Percentiles rank a stretch among this genome's conserved stretches.
phyloP scores from a whole-genome alignment of 2,329 filamentous ascomycete species.

The Aspergillus sp. region DNA sequence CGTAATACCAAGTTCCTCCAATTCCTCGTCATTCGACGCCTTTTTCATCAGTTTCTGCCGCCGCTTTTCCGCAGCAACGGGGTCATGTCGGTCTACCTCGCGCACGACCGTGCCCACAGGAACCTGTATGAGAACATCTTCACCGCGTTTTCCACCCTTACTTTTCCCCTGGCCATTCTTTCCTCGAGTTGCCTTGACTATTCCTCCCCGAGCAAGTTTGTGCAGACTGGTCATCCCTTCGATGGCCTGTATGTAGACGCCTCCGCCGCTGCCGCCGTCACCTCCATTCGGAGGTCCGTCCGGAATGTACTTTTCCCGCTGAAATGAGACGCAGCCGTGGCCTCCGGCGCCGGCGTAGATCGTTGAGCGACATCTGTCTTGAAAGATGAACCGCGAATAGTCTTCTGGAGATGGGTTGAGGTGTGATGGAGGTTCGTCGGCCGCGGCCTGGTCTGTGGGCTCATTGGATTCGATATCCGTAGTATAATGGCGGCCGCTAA shows the following conservation, averaged over 20 bases:
- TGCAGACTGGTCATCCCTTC: conserved; percentile 89
- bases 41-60: conserved; percentile 12
- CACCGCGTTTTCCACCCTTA: conserved; percentile 70
- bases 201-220: conserved; percentile 77
- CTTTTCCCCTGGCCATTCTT: conserved; percentile 50
- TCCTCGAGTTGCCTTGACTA: conserved; percentile 51
- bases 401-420: conserved; percentile 82
- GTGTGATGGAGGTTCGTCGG: conserved; percentile 45
- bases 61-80: conserved; percentile 65
- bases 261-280: conserved; percentile 88
- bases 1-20: conserved; percentile 43
- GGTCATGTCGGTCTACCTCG: conserved; percentile 77
- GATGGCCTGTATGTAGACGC: conserved; percentile 90
- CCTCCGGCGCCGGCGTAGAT: conserved; percentile 80
- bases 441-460: conserved; percentile 8
- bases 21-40: conserved; percentile 34
- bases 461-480: conserved; percentile 14
- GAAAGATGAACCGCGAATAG: conserved; percentile 79
- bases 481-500: conserved; percentile 24
- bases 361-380: conserved; percentile 78
- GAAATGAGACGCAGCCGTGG: conserved; percentile 90
- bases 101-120: conserved; percentile 89
- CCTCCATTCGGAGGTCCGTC: conserved; percentile 93
- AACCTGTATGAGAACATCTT: conserved; percentile 84
- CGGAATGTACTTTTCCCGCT: conserved; percentile 84